Conservation (phyloP, 176 grass and related monocot species). For the Pharus latifolius region DNA sequence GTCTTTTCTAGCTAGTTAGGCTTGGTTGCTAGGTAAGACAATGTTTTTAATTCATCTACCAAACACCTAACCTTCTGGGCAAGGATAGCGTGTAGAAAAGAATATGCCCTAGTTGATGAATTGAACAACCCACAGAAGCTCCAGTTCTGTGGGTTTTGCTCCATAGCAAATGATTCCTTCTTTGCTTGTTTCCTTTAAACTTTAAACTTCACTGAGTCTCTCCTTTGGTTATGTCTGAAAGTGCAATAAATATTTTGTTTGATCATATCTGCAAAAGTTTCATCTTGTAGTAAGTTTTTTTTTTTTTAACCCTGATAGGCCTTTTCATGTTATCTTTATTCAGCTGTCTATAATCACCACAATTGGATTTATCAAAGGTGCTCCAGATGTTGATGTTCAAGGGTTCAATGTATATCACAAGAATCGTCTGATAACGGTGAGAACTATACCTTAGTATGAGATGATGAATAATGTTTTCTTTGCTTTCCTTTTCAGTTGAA, state of each 20-base stretch:
- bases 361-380: conserved; percentile 87
- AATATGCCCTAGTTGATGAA: conserved; percentile 4
- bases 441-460: conserved; percentile 15
- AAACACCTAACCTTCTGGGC: neutral
- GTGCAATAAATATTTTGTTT: neutral
- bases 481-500: conserved; percentile 6
- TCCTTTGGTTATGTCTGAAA: neutral
- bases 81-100: neutral
- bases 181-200: neutral
- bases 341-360: conserved; percentile 71
- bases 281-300: neutral
- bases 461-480: neutral
- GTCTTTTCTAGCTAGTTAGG: neutral
- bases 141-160: neutral
- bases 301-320: neutral
- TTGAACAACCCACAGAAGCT: neutral
- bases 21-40: conserved; percentile 11
- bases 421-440: conserved; percentile 89
- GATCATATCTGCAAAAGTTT: neutral
- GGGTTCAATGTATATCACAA: conserved; percentile 98
- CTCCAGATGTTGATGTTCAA: conserved; percentile 84
- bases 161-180: neutral
- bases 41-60: conserved; percentile 7
- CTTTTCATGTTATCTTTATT: conserved; percentile 11
- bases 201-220: neutral